These are phyloP conservation scores for Leucosporidium yakuticum DNA, from an alignment of 768 basidiomycete species.

Conservation along the genomic window DNA sequence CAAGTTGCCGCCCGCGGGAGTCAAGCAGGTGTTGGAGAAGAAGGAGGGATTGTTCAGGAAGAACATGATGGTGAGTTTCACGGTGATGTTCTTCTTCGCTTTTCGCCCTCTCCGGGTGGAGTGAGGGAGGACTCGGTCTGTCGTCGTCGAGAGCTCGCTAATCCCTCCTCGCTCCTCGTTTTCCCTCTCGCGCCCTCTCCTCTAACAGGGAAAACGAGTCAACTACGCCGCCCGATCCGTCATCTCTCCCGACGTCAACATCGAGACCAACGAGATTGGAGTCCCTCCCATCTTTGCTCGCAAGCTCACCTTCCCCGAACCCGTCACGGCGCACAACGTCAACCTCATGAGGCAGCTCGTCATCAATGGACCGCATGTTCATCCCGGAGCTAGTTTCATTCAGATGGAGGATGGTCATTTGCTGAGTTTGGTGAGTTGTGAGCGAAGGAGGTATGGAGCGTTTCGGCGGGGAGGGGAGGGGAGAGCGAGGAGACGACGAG, in stretches of 20 bases:
- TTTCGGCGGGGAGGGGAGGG: no score
- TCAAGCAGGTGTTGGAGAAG: constrained; percentile 96
- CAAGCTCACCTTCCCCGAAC: constrained; percentile 95
- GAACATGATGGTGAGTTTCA: constrained; percentile 85
- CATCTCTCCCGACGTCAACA: constrained; percentile 98
- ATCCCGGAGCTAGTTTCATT: constrained; percentile 90
- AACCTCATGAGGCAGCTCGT: constrained; percentile 81
- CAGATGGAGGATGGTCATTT: constrained; percentile 91
- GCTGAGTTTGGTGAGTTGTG: constrained; percentile 54
- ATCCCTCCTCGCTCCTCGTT: not conserved
- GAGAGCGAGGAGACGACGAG: not conserved
- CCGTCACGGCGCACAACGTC: constrained; percentile 86
- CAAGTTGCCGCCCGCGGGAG: constrained; percentile 80
- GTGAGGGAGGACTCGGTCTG: no score
- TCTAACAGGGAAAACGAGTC: constrained; percentile 85
- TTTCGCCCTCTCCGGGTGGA: not conserved
- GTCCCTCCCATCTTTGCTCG: constrained; percentile 94
- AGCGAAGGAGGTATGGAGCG: not conserved
- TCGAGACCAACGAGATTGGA: constrained; percentile 97
- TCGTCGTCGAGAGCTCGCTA: not conserved
- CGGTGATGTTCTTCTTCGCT: not conserved
- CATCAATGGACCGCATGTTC: constrained; percentile 76
- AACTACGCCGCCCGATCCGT: constrained; percentile 99
- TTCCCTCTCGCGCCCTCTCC: constrained; percentile 1
- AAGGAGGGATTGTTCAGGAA: constrained; percentile 97